Evolutionary conservation across 208 protist species (phyloP).

Genomic region (Trypanosoma lewisi): DNA sequence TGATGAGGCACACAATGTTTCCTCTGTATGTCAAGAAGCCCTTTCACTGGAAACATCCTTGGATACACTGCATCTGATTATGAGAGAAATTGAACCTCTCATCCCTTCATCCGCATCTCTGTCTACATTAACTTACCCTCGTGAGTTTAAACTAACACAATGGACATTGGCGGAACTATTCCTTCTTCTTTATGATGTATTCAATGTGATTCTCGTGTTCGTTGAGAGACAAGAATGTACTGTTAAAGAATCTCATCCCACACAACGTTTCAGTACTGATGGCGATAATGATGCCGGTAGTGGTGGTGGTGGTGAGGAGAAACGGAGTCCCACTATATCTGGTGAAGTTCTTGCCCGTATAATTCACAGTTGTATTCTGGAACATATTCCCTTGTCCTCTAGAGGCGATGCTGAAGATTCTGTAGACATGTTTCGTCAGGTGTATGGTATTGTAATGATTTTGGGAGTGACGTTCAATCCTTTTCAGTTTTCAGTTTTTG

Average conservation of each 20-base stretch:
- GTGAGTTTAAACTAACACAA: constrained; percentile 59
- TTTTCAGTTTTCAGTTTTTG: constrained; percentile 67
- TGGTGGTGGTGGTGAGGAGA: background rate
- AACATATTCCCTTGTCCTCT: constrained; percentile 4
- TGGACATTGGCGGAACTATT: constrained; percentile 62
- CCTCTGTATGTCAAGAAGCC: constrained; percentile 66
- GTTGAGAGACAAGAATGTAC: constrained; percentile 1
- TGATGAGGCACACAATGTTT: constrained; percentile 96
- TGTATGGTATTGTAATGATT: constrained; percentile 68
- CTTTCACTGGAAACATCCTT: constrained; percentile 48
- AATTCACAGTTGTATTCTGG: constrained; percentile 17
- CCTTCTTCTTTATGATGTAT: constrained; percentile 41
- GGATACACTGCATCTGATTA: constrained; percentile 36
- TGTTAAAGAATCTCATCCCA: background rate
- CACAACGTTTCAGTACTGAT: background rate
- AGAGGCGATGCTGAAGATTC: background rate
- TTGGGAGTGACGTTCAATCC: constrained; percentile 88
- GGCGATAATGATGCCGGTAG: background rate
- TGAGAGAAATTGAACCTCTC: constrained; percentile 51
- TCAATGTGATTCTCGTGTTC: constrained; percentile 33
- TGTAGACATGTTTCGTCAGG: constrained; percentile 52
- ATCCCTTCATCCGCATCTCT: constrained; percentile 1
- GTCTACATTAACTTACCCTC: constrained; percentile 39
- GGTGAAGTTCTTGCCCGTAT: constrained; percentile 14
- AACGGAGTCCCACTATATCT: constrained; percentile 2